Conservation (phyloP, 2,329 filamentous ascomycete genomes). For the Calonectria ilicicola region DNA sequence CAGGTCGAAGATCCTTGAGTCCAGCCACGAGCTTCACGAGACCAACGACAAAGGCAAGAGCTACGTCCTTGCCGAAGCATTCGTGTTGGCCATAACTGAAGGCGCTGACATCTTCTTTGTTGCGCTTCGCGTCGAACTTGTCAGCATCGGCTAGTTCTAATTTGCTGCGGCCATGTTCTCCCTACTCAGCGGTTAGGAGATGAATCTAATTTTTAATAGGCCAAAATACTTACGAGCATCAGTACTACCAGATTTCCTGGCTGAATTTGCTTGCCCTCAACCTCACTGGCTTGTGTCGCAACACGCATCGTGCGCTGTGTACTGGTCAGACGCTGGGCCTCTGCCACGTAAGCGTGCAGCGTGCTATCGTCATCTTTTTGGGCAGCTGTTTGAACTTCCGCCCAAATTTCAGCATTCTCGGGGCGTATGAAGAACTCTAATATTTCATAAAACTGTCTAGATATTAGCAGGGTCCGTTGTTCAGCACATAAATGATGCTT, state of each 20-base stretch:
- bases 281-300: constrained; percentile 45
- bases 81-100: constrained; percentile 61
- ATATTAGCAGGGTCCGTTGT: background rate
- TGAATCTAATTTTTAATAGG: accelerated
- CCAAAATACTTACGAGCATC: constrained; percentile 50
- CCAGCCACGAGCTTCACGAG: constrained; percentile 57
- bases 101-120: constrained; percentile 53
- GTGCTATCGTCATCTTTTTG: constrained; percentile 48
- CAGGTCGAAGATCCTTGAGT: constrained; percentile 58
- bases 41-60: constrained; percentile 54
- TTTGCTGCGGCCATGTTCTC: constrained; percentile 52
- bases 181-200: constrained; percentile 43
- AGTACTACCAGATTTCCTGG: constrained; percentile 55
- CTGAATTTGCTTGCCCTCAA: constrained; percentile 54
- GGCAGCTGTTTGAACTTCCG: constrained; percentile 55
- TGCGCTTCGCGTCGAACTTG: constrained; percentile 57
- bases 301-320: constrained; percentile 54
- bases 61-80: constrained; percentile 57
- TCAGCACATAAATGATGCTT: constrained; percentile 23
- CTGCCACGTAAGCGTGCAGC: constrained; percentile 53
- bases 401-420: constrained; percentile 56
- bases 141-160: constrained; percentile 50
- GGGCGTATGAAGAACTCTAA: constrained; percentile 55
- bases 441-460: constrained; percentile 57
- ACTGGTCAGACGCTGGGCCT: constrained; percentile 55